These are phyloP conservation scores for Erysimum cheiranthoides DNA, from an alignment of 345 rosid species.

Conservation along the genomic window DNA sequence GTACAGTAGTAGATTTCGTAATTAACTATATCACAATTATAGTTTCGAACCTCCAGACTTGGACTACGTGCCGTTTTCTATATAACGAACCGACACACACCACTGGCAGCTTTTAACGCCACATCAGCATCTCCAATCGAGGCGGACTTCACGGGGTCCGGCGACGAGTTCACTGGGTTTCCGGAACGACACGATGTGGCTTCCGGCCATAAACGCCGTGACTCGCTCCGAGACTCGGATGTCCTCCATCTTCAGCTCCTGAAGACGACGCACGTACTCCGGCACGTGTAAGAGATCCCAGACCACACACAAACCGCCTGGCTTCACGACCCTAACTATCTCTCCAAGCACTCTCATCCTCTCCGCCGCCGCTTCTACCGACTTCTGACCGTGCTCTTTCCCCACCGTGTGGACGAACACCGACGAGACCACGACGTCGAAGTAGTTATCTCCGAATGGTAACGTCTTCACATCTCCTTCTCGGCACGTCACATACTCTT, in stretches of 20 bases:
- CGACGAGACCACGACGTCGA: constrained; percentile 94
- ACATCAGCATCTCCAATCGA: constrained; percentile 73
- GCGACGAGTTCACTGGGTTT: constrained; percentile 74
- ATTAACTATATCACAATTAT: constrained; percentile 33
- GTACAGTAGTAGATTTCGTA: background rate
- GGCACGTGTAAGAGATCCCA: constrained; percentile 93
- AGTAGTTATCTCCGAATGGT: constrained; percentile 87
- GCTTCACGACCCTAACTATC: constrained; percentile 84
- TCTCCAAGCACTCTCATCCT: constrained; percentile 88
- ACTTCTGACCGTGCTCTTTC: constrained; percentile 79
- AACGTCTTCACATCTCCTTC: constrained; percentile 89
- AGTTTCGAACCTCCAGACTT: constrained; percentile 23
- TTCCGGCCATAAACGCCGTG: constrained; percentile 91
- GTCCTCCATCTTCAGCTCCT: constrained; percentile 89
- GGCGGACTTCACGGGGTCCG: constrained; percentile 72
- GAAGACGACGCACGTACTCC: constrained; percentile 80
- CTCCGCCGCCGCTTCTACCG: constrained; percentile 94
- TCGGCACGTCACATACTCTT: constrained; percentile 92
- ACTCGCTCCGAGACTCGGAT: constrained; percentile 80
- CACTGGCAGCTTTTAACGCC: background rate
- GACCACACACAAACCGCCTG: constrained; percentile 80
- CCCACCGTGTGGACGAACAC: constrained; percentile 84
- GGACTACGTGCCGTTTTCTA: constrained; percentile 33
- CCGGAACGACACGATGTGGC: constrained; percentile 81
- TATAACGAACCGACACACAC: constrained; percentile 21